Percentiles rank a stretch among this genome's conserved stretches.
phyloP scores from a whole-genome alignment of 2,329 filamentous ascomycete genomes.

The Paraphoma chrysanthemicola region DNA sequence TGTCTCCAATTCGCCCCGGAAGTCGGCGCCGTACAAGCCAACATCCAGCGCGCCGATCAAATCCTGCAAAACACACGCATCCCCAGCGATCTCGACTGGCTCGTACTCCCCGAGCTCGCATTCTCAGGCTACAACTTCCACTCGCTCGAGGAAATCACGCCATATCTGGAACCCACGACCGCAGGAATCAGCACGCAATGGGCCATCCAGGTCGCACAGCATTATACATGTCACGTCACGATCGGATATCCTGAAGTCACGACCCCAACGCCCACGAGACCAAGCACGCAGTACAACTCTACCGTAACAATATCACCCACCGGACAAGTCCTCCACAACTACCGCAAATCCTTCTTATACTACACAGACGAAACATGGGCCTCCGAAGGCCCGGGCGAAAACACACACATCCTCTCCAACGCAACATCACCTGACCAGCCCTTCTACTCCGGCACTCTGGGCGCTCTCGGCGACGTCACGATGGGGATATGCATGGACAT shows the following conservation, averaged over 20 bases:
- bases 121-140: slow-evolving; percentile 85
- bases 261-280: slow-evolving; percentile 22
- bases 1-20: slow-evolving; percentile 76
- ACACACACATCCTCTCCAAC: slow-evolving; percentile 26
- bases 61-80: slow-evolving; percentile 62
- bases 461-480: slow-evolving; percentile 45
- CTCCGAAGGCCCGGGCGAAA: slow-evolving; percentile 53
- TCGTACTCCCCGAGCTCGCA: slow-evolving; percentile 78
- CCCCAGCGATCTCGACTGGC: slow-evolving; percentile 64
- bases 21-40: slow-evolving; percentile 73
- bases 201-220: slow-evolving; percentile 71
- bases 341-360: slow-evolving; percentile 71
- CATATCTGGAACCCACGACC: slow-evolving; percentile 71
- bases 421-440: slow-evolving; percentile 24
- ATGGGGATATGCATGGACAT: slow-evolving; percentile 65
- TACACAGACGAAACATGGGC: slow-evolving; percentile 73
- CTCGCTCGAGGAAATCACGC: slow-evolving; percentile 70
- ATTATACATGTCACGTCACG: slow-evolving; percentile 71
- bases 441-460: slow-evolving; percentile 49
- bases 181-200: slow-evolving; percentile 74
- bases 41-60: slow-evolving; percentile 71
- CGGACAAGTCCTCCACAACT: slow-evolving; percentile 64
- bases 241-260: slow-evolving; percentile 75
- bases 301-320: slow-evolving; percentile 63
- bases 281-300: slow-evolving; percentile 62